Evolutionary conservation across 1,284 basidiomycete species (phyloP), one percentile per base, ranked within the genome.

Genomic region (Stygiomarasmius scandens): DNA sequence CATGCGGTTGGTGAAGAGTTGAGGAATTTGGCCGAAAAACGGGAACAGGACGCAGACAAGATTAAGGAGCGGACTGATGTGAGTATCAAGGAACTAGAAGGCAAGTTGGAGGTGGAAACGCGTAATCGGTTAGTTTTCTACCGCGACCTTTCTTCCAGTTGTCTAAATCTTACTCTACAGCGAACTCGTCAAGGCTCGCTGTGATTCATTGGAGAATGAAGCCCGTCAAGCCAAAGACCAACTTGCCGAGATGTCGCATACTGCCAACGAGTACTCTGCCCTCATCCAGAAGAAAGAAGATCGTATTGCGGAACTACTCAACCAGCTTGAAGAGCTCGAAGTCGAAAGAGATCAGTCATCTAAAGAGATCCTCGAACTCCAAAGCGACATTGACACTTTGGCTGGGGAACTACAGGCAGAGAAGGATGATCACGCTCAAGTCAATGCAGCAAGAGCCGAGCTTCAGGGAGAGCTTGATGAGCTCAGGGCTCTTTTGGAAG

Each of bases 391-490:
- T 55, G 88, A 93, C 58, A 87, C 85, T 1, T 74, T 92, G 29
- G 77, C 80, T 4, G 78, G 81, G 3, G 87, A 96, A 64, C 73
- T 95, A 8, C 77, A 82, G 1, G 80, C 85, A 1, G 84, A 87
- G 59, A 86, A 84, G 61, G 78, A 77, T 43, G 89, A 92, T 60
- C 80, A 79, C 32, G 74, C 81, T 36, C 81, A 83, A 27, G 83
- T 85, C 20, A 69, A 74, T 9, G 71, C 74, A 3, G 74, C 80
- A 5, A 83, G 85, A 36, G 73, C 76, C 45, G 89, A 87, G 63
- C 74, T 96, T 14, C 88, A 95, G 66, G 82, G 79, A 48, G 94
- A 97, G 71, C 78, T 97, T 12, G 96, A 98, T 67, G 92, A 93
- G 63, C 79, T 96, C 3, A 86, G 95, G 5, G 77, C 82, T 20